Percentiles rank a stretch among this genome's conserved stretches.
Conservation (phyloP, 1,284 basidiomycete species). For the Moniliophthora roreri region DNA sequence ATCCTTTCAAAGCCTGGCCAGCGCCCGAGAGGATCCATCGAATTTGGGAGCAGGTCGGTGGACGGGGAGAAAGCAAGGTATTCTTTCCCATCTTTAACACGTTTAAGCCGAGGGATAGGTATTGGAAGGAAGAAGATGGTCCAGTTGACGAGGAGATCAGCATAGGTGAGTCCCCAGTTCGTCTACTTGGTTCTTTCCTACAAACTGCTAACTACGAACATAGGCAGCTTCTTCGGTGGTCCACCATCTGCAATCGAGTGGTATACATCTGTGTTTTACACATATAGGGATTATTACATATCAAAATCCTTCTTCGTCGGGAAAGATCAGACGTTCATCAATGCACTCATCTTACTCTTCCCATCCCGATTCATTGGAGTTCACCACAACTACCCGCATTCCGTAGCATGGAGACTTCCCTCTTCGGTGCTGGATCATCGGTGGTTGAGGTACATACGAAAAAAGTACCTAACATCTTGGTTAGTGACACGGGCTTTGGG, state of each 20-base stretch:
- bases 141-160: constrained; percentile 49
- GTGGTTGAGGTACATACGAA: neutral
- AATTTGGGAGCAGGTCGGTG: constrained; percentile 36
- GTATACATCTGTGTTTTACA: constrained; percentile 44
- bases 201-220: neutral
- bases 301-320: constrained; percentile 45
- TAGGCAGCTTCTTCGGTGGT: constrained; percentile 59
- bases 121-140: constrained; percentile 45
- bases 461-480: constrained; percentile 16
- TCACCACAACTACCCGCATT: constrained; percentile 23
- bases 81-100: constrained; percentile 42
- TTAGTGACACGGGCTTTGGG: constrained; percentile 28
- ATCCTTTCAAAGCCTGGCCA: constrained; percentile 45
- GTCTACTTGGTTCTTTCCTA: no score
- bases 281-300: constrained; percentile 49
- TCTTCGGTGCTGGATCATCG: neutral
- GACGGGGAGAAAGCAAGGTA: constrained; percentile 38
- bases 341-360: constrained; percentile 46
- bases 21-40: constrained; percentile 36
- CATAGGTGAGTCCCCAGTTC: constrained; percentile 40
- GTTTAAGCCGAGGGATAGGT: constrained; percentile 28
- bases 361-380: constrained; percentile 44
- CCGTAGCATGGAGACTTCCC: constrained; percentile 7
- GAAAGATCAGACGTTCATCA: constrained; percentile 54
- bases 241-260: constrained; percentile 38